These are phyloP conservation scores for Ceratonia siliqua DNA, from an alignment of 306 rosid genomes.

Conservation along the genomic window DNA sequence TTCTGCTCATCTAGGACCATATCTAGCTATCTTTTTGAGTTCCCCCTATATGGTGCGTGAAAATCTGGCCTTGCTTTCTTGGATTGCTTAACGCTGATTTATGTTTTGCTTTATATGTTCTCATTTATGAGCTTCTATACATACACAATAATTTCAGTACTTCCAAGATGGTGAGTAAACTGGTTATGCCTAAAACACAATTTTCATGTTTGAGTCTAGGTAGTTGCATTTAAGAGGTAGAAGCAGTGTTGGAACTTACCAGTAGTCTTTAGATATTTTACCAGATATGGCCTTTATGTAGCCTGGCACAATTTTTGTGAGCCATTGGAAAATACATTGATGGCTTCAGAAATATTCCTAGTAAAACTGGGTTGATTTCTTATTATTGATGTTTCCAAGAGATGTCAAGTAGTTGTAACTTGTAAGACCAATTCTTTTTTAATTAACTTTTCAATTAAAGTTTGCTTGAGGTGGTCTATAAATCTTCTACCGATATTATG, in stretches of 20 bases:
- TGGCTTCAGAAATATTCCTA: not conserved
- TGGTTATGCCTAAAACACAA: too few species aligned
- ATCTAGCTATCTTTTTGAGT: not conserved
- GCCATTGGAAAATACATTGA: not conserved
- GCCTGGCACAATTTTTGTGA: not conserved
- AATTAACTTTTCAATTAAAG: not conserved
- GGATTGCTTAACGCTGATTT: not conserved
- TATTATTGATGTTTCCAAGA: not conserved
- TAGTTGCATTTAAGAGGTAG: not conserved
- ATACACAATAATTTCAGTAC: not conserved
- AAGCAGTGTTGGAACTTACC: not conserved
- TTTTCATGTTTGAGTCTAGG: not conserved
- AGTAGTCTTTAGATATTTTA: not conserved
- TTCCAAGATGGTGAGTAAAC: not conserved
- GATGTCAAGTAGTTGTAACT: not conserved
- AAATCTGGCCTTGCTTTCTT: not conserved
- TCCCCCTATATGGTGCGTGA: not conserved
- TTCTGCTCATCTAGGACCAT: not conserved
- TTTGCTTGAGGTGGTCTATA: not conserved
- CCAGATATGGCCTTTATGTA: not conserved
- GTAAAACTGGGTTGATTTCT: not conserved
- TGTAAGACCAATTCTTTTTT: not conserved
- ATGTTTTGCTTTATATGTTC: not conserved
- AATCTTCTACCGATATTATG: not conserved
- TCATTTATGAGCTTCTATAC: not conserved